Conservation (phyloP, 1,139 yeast species). For the Meyerozyma athensensis region DNA sequence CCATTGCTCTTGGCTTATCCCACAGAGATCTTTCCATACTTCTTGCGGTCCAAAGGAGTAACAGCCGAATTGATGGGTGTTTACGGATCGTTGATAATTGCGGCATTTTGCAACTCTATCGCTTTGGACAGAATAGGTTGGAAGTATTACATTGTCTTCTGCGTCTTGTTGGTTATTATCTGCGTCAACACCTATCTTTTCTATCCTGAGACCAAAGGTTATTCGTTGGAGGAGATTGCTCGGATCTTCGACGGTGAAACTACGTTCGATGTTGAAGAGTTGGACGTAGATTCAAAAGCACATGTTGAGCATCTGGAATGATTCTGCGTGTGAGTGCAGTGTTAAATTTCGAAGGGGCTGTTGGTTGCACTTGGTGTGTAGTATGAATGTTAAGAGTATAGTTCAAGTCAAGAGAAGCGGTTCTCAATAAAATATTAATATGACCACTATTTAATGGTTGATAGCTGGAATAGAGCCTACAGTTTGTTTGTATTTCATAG, state of each 20-base stretch:
- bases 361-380: too few species aligned
- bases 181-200: slow-evolving; percentile 8
- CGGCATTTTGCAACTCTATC: slow-evolving; percentile 3
- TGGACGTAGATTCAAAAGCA: neutral
- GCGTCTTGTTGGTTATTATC: slow-evolving; percentile 9
- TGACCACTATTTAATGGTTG: too few species aligned
- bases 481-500: too few species aligned
- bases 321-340: too few species aligned
- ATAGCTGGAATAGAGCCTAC: too few species aligned
- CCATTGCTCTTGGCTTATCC: slow-evolving; percentile 22
- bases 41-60: slow-evolving; percentile 13
- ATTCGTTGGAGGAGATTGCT: slow-evolving; percentile 11
- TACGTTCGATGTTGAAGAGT: neutral
- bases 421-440: too few species aligned
- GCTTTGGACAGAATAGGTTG: slow-evolving; percentile 3
- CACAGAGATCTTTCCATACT: slow-evolving; percentile 27
- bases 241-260: slow-evolving; percentile 8
- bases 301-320: slow-evolving; percentile 3
- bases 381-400: too few species aligned
- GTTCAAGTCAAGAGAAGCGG: too few species aligned
- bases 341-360: too few species aligned
- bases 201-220: slow-evolving; percentile 11
- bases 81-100: slow-evolving; percentile 1
- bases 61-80: slow-evolving; percentile 6
- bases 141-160: slow-evolving; percentile 14